Evolutionary conservation across 2,329 filamentous ascomycete genomes (phyloP).

Genomic region (Blastomyces gilchristii): DNA sequence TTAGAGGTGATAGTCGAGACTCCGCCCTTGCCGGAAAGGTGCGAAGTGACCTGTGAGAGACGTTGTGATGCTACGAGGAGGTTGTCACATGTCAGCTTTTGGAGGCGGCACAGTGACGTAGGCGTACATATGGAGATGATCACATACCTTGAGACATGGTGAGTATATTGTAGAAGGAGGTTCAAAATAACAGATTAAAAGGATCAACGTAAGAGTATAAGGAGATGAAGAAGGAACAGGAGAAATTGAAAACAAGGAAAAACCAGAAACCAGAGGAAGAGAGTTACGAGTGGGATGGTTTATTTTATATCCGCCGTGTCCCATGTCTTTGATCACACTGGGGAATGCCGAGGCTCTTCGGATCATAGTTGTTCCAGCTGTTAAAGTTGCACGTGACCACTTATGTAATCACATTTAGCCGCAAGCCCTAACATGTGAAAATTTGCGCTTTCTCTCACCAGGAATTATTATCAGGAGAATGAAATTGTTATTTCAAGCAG

Average conservation of each 20-base stretch:
- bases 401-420: neutral
- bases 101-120: constrained; percentile 9
- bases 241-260: constrained; percentile 1
- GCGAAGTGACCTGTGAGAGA: constrained; percentile 49
- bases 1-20: constrained; percentile 33
- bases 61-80: constrained; percentile 44
- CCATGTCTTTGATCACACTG: neutral
- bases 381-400: neutral
- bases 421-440: constrained; percentile 2
- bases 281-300: constrained; percentile 9
- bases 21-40: constrained; percentile 39
- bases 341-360: constrained; percentile 26
- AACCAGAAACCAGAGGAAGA: constrained; percentile 1
- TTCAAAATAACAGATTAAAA: neutral
- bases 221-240: constrained; percentile 8
- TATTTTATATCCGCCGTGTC: constrained; percentile 11
- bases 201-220: neutral
- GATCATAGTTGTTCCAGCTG: constrained; percentile 19
- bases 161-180: constrained; percentile 14
- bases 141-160: constrained; percentile 36
- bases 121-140: neutral
- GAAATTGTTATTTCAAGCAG: no score
- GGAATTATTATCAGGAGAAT: no score
- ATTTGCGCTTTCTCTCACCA: neutral
- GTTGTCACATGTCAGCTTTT: constrained; percentile 18